Evolutionary conservation across 306 rosid species (phyloP), one percentile per base, ranked within the genome.

Genomic region (Senna siamea): DNA sequence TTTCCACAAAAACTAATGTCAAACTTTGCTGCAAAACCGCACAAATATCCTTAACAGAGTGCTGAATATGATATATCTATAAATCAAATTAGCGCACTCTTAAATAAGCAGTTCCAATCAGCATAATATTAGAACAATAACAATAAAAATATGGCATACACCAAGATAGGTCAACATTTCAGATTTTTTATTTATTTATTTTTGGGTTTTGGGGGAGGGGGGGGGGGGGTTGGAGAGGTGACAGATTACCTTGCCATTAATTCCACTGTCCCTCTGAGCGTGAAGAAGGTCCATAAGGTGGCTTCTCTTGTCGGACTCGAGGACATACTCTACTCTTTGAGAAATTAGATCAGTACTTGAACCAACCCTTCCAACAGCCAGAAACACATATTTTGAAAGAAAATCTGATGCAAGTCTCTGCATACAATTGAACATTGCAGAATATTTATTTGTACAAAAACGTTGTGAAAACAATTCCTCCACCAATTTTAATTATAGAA

Each of bases 331-430:
- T 75, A 93, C 98, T 85, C 98, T 85, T 84, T 93, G 98, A 69
- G 88, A 86, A 75, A 93, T 93, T 66, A 93, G 83, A 84, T 93
- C 98, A 55, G 98, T 93, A 69, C 96, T 93, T 67, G 98, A 93
- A 53, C 98, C 98, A 59, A 93, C 98, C 82, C 98, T 93, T 86
- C 97, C 97, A 74, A 93, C 98, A 66, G 98, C 92, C 79, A 93
- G 84, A 81, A 93, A 93, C 70, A 93, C 87, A 68, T 93, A 93
- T 53, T 55, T 79, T 61, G 97, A 71, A 72, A 93, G 98, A 85
- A 93, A 93, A 85, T 93, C 98, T 2, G 97, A 85, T 11, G 98
- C 98, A 78, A 93, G 85, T 70, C 96, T 82, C 98, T 91, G 92
- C 87, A 82, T 23, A 57, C 48, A 74, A 65, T 76, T 52, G 59